Evolutionary conservation across 2,329 filamentous ascomycete species (phyloP).

Genomic region (Cladobotryum mycophilum): DNA sequence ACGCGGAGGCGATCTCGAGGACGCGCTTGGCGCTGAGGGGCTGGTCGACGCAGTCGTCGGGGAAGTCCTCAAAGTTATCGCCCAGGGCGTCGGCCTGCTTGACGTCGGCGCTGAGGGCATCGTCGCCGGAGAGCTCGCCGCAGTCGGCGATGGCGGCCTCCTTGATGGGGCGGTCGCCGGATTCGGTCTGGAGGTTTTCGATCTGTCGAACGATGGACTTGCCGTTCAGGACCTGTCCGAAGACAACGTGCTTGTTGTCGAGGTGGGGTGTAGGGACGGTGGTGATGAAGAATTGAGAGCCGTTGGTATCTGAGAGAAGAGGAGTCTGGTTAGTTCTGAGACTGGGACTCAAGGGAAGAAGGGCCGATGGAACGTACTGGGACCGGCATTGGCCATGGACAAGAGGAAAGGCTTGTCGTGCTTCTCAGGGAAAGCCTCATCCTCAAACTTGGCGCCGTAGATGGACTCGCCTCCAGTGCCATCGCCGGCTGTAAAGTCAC

Average conservation of each 20-base stretch:
- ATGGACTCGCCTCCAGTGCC: slow-evolving; percentile 96
- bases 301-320: slow-evolving; percentile 68
- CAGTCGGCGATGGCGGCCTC: slow-evolving; percentile 76
- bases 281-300: slow-evolving; percentile 97
- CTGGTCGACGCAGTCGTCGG: slow-evolving; percentile 66
- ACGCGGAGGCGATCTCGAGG: slow-evolving; percentile 71
- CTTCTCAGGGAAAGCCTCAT: slow-evolving; percentile 90
- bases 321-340: neutral
- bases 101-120: slow-evolving; percentile 58
- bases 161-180: slow-evolving; percentile 68
- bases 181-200: slow-evolving; percentile 72
- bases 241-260: slow-evolving; percentile 95
- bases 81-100: slow-evolving; percentile 74
- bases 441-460: slow-evolving; percentile 94
- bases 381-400: slow-evolving; percentile 96
- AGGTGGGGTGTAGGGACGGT: slow-evolving; percentile 92
- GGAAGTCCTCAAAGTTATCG: slow-evolving; percentile 92
- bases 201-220: slow-evolving; percentile 87
- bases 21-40: slow-evolving; percentile 62
- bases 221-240: slow-evolving; percentile 86
- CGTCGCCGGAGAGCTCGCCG: slow-evolving; percentile 72
- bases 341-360: too few species aligned
- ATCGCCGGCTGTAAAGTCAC: slow-evolving; percentile 92
- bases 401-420: slow-evolving; percentile 90
- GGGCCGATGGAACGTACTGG: slow-evolving; percentile 50